Evolutionary conservation across 2,329 filamentous ascomycete species (phyloP), one percentile per base, ranked within the genome.

Genomic region (Ploettnerulaceae sp.): DNA sequence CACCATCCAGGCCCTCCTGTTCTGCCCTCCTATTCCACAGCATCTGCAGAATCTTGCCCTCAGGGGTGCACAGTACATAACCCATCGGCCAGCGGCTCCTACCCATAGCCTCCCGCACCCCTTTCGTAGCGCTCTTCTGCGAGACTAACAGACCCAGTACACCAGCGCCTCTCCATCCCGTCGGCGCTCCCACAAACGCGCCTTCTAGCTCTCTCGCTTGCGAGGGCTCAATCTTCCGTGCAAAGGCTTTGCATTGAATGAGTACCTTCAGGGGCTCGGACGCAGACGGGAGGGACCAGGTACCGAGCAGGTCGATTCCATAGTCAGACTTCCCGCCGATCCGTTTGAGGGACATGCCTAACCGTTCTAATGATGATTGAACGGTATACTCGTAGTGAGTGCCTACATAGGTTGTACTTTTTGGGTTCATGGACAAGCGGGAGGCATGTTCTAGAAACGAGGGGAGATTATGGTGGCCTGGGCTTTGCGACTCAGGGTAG

Each of bases 301-400:
- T 74, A 0, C 87, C 86, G 0, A 89, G 67, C 1, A 91, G 72
- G 61, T 91, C 87, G 57, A 88, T 85, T 28, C 87, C 86, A 48
- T 71, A 73, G 65, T 91, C 86, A 1, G 76, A 79, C 3, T 70
- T 68, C 26, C 82, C 77, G 21, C 86, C 87, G 2, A 84, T 73
- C 24, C 86, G 77, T 36, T 70, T 70, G 25, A 90, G 71, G 17
- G 69, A 66, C 67, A 91, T 86, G 44, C 82, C 81, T 42, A 85
- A 75, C 1, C 67, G 66, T 3, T 72, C 59, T 0, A 91, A 73
- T 1, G 76, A 67, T 3, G 66, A 62, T 5, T 76, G 74, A 3
- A 81, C 76, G 0, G 71, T 79, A 68, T 91, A 91, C 65, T 93
- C 87, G 68, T 86, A 91, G 62, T 77, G 77, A 0, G 86, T 91